These are phyloP conservation scores for Phlebiopsis flavidoalba DNA, from an alignment of 768 basidiomycete genomes.

Conservation along the genomic window DNA sequence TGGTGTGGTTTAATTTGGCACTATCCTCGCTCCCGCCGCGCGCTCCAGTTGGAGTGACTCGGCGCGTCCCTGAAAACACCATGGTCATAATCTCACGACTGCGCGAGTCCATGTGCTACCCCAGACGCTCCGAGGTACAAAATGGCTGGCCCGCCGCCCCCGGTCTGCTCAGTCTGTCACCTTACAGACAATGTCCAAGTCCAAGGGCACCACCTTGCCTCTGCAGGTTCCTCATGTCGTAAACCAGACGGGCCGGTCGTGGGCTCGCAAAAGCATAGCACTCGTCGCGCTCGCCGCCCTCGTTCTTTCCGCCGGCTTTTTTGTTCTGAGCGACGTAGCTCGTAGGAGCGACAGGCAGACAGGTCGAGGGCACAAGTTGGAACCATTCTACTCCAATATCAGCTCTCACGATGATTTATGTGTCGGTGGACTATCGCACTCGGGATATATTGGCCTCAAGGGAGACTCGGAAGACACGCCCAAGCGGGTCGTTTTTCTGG, in stretches of 20 bases:
- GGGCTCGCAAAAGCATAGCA: neutral
- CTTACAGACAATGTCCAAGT: too few species aligned
- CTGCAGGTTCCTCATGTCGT: too few species aligned
- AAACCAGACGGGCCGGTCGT: neutral
- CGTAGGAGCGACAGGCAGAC: neutral
- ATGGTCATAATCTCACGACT: too few species aligned
- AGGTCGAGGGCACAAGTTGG: neutral
- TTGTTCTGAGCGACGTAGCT: neutral
- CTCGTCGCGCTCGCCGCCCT: neutral
- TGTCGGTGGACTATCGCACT: conserved; percentile 10
- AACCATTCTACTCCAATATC: neutral
- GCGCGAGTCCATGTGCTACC: too few species aligned
- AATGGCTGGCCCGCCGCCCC: too few species aligned
- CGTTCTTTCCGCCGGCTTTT: neutral
- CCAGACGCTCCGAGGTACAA: too few species aligned
- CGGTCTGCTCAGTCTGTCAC: too few species aligned
- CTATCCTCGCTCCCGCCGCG: too few species aligned
- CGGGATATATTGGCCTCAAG: conserved; percentile 27
- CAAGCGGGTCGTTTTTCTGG: conserved; percentile 15
- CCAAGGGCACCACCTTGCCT: too few species aligned
- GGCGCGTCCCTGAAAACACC: too few species aligned
- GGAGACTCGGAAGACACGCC: conserved; percentile 22
- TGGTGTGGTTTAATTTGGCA: too few species aligned
- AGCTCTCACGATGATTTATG: conserved; percentile 2
- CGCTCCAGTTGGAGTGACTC: too few species aligned